Percentiles rank a stretch among this genome's conserved stretches.
These are phyloP conservation scores for Citrus trifoliata DNA, from an alignment of 345 rosid species.

Conservation along the genomic window DNA sequence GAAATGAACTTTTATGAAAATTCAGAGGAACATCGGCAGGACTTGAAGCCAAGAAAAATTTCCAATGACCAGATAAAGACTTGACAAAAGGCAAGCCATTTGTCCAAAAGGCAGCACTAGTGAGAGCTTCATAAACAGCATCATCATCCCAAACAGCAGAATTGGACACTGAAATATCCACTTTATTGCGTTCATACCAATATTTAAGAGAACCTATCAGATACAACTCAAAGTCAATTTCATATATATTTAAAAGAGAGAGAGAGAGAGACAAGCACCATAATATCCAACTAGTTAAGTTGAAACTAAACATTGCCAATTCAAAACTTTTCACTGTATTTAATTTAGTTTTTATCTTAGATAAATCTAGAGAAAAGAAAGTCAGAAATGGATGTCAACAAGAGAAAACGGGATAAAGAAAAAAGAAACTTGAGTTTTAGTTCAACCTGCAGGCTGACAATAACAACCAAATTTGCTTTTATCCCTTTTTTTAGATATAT, in stretches of 20 bases:
- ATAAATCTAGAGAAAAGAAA: background rate
- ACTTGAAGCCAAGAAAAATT: slow-evolving; percentile 66
- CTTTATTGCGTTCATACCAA: slow-evolving; percentile 82
- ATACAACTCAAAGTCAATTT: slow-evolving; percentile 10
- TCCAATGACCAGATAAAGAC: slow-evolving; percentile 91
- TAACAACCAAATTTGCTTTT: background rate
- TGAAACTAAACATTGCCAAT: background rate
- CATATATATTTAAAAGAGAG: background rate
- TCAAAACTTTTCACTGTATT: background rate
- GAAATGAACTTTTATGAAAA: slow-evolving; percentile 51
- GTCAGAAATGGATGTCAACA: background rate
- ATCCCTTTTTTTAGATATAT: background rate
- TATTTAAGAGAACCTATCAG: slow-evolving; percentile 67
- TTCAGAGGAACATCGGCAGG: slow-evolving; percentile 60
- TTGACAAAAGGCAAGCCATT: slow-evolving; percentile 74
- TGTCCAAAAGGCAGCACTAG: slow-evolving; percentile 75
- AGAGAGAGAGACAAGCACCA: background rate
- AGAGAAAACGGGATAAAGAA: background rate
- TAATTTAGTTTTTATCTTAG: background rate
- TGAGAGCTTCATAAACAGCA: slow-evolving; percentile 73
- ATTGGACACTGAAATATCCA: slow-evolving; percentile 55
- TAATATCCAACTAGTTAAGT: background rate
- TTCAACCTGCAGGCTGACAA: background rate
- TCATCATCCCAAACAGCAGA: slow-evolving; percentile 90
- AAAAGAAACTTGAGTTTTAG: background rate